Base-by-base conservation (phyloP, 257 asterid genomes). In the Ajuga chamaepitys region DNA sequence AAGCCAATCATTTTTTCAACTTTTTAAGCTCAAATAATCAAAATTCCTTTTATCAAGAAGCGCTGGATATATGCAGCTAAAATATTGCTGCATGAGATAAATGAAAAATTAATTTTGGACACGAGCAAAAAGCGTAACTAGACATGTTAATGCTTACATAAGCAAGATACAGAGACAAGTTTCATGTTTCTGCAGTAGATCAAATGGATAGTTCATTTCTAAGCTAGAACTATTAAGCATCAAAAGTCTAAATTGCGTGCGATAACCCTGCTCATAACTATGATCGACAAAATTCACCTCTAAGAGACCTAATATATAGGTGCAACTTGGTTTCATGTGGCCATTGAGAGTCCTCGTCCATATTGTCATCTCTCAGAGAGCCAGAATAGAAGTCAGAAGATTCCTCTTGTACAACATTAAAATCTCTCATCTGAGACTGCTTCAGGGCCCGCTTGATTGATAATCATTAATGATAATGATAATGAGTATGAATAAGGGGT, bases 131-230 rank as follows among this genome's bases (percentile, higher is more conserved):
- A n/a, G 34, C 4, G 4, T 14, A 24, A 47, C 22, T 47, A 26
- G 40, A 41, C 16, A 21, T 9, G 58, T 14, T 54, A 10, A 62
- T 41, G 59, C 75, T 28, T 55, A 55, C 13, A 62, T 53, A 64
- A 47, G 28, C 24, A n/a, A 42, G 22, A 44, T 40, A 57, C 44
- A 16, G 48, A 30, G 41, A 37, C 0, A 7, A 22, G 30, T 46
- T 3, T 12, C 10, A 50, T 35, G 18, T 64, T 46, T 50, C 12
- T 22, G 62, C 18, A 24, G 16, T 3, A 40, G 18, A 56, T 46
- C 28, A 46, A 34, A 21, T 44, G n/a, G 25, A 57, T 16, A 42
- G 66, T 10, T 20, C 42, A 7, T 42, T 16, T 56, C 13, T 66
- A 56, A 28, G 48, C 28, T 45, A 40, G 38, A 61, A 40, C 66